These are phyloP conservation scores for Ceratocystis diversiconidia DNA, from an alignment of 2,329 filamentous ascomycete species.

Conservation along the genomic window DNA sequence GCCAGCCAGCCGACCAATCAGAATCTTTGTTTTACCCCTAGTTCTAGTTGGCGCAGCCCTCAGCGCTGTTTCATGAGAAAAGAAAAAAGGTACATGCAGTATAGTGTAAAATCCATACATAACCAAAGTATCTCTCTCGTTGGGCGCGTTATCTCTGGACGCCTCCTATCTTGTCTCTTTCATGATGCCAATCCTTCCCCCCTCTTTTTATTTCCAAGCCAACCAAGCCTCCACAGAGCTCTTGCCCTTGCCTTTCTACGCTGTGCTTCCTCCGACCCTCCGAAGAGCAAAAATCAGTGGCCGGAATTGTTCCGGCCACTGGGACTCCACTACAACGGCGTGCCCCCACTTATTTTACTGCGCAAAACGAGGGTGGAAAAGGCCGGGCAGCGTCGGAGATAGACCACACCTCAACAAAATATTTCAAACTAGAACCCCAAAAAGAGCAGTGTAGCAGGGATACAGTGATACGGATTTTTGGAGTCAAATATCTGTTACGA, in stretches of 20 bases:
- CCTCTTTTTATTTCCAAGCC: background rate
- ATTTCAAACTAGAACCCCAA: background rate
- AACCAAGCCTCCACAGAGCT: background rate
- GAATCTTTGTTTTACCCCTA: background rate
- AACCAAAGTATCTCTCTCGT: background rate
- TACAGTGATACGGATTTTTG: background rate
- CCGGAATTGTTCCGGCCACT: slow-evolving; percentile 16
- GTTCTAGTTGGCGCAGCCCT: background rate
- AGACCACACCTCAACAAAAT: slow-evolving; percentile 1
- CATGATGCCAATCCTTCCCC: background rate
- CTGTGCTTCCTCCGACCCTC: slow-evolving; percentile 1
- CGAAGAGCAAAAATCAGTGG: background rate
- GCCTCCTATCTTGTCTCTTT: background rate
- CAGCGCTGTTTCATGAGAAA: background rate
- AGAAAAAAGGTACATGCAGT: background rate
- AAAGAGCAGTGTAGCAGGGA: background rate
- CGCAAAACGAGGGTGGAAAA: background rate
- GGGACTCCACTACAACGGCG: slow-evolving; percentile 6
- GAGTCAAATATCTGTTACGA: background rate
- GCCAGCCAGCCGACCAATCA: background rate
- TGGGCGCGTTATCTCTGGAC: background rate
- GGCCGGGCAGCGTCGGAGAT: slow-evolving; percentile 5
- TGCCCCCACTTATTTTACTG: background rate
- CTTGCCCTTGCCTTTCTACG: background rate
- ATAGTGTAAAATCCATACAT: background rate